Evolutionary conservation across 2,329 filamentous ascomycete genomes (phyloP), one percentile per base, ranked within the genome.

Genomic region (Colletotrichum zoysiae): DNA sequence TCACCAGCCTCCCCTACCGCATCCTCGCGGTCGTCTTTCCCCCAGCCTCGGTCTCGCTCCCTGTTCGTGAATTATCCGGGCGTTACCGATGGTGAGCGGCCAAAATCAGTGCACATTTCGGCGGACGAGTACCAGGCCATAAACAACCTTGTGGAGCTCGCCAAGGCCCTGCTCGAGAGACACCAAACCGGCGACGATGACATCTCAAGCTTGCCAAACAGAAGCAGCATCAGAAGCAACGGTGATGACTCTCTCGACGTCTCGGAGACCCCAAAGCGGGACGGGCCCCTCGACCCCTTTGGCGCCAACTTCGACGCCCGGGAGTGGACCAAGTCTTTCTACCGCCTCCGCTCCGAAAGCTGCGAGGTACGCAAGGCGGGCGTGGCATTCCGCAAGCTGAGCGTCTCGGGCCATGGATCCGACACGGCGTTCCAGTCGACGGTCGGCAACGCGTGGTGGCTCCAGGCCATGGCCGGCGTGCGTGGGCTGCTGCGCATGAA

Each of bases 281-380:
- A 63, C 18, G 65, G 65, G 8, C 64, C 82, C 0, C 79, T 88
- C 23, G 85, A 89, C 74, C 87, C 87, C 23, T 79, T 79, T 56
- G 82, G 83, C 64, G 79, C 80, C 26, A 83, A 86, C 33, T 89
- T 89, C 79, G 85, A 81, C 71, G 82, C 84, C 38, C 81, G 82
- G 33, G 80, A 82, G 8, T 81, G 80, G 80, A 78, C 80, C 1
- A 78, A 77, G 56, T 66, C 76, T 18, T 56, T 80, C 1, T 67
- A 77, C 7, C 75, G 76, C 18, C 51, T 76, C 6, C 75, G 75
- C 65, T 73, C 74, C 8, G 74, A 78, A 1, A 74, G 77, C 48
- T 79, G 78, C n/a, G 70, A 65, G 3, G 75, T 76, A 42, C 76
- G 79, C 7, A 77, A 76, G 68, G 76, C 75, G 5, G 80, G 80